A percentile compares a stretch with the other conserved stretches of the same genome.
Conservation (phyloP, 2,329 filamentous ascomycete species). For the Rhinocladiella mackenziei region DNA sequence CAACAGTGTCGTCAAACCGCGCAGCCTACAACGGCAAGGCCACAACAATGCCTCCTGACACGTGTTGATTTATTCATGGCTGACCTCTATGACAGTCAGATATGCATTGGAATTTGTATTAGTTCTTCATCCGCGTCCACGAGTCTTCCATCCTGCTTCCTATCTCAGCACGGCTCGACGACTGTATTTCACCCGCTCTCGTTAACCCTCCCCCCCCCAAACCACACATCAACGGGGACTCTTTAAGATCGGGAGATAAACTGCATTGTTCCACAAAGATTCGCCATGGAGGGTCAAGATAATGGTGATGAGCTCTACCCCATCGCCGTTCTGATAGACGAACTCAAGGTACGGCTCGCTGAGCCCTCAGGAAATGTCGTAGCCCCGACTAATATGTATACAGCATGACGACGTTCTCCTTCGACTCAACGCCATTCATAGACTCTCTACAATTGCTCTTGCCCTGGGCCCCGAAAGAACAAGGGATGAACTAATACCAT, state of each 20-base stretch:
- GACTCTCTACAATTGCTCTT: constrained; percentile 95
- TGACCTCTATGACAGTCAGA: constrained; percentile 14
- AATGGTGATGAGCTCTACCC: constrained; percentile 98
- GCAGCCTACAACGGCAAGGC: constrained; percentile 8
- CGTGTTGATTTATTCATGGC: neutral
- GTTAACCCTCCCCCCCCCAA: neutral
- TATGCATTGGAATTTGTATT: constrained; percentile 15
- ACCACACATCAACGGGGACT: constrained; percentile 1
- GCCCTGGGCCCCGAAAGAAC: constrained; percentile 94
- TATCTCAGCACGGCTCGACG: constrained; percentile 1
- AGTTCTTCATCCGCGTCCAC: constrained; percentile 4
- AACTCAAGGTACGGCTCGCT: constrained; percentile 75
- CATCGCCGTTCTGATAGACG: constrained; percentile 98
- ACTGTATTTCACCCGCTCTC: neutral
- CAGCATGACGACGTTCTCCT: constrained; percentile 98
- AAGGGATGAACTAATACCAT: constrained; percentile 96
- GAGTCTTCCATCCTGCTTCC: neutral
- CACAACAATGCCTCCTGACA: constrained; percentile 8
- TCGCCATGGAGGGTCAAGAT: constrained; percentile 83
- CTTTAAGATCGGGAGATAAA: constrained; percentile 30
- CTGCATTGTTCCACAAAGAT: constrained; percentile 35
- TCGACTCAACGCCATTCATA: constrained; percentile 96
- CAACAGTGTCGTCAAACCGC: constrained; percentile 7
- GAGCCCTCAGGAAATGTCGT: neutral
- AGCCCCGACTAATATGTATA: constrained; percentile 30